Evolutionary conservation across 2,329 filamentous ascomycete genomes (phyloP).

Genomic region (Pseudopithomyces maydicus): DNA sequence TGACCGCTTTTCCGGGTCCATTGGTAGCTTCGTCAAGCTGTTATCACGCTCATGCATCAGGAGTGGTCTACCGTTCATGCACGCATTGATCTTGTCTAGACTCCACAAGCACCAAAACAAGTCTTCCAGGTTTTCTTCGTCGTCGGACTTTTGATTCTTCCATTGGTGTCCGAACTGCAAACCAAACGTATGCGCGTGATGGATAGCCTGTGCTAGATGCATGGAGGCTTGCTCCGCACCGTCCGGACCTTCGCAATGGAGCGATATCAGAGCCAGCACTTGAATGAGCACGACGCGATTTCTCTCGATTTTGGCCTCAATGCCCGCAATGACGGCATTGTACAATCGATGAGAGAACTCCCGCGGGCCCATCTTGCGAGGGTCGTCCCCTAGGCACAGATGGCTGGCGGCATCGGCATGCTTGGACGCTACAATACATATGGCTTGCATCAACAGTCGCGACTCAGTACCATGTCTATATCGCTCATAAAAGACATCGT

Average conservation of each 20-base stretch:
- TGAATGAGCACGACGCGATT: slow-evolving; percentile 55
- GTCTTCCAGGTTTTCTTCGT: slow-evolving; percentile 48
- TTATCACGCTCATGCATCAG: slow-evolving; percentile 56
- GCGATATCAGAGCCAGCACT: slow-evolving; percentile 52
- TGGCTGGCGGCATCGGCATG: slow-evolving; percentile 50
- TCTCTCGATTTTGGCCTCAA: slow-evolving; percentile 49
- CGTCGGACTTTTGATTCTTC: slow-evolving; percentile 45
- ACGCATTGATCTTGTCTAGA: slow-evolving; percentile 54
- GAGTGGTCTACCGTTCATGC: slow-evolving; percentile 53
- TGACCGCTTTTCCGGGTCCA: slow-evolving; percentile 49
- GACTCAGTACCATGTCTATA: slow-evolving; percentile 44
- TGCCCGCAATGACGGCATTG: slow-evolving; percentile 47
- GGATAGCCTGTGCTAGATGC: slow-evolving; percentile 54
- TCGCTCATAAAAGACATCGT: slow-evolving; percentile 47
- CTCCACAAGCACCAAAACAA: slow-evolving; percentile 58
- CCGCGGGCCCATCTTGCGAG: slow-evolving; percentile 43
- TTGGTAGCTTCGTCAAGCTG: slow-evolving; percentile 48
- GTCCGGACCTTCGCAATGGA: slow-evolving; percentile 55
- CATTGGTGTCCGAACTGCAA: slow-evolving; percentile 51
- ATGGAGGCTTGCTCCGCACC: slow-evolving; percentile 54
- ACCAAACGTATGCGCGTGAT: slow-evolving; percentile 56
- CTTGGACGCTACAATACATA: slow-evolving; percentile 56
- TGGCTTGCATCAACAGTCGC: slow-evolving; percentile 49
- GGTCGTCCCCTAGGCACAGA: slow-evolving; percentile 44
- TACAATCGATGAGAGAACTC: slow-evolving; percentile 54